Conservation (phyloP, 768 basidiomycete genomes). For the Steccherinum ochraceum region DNA sequence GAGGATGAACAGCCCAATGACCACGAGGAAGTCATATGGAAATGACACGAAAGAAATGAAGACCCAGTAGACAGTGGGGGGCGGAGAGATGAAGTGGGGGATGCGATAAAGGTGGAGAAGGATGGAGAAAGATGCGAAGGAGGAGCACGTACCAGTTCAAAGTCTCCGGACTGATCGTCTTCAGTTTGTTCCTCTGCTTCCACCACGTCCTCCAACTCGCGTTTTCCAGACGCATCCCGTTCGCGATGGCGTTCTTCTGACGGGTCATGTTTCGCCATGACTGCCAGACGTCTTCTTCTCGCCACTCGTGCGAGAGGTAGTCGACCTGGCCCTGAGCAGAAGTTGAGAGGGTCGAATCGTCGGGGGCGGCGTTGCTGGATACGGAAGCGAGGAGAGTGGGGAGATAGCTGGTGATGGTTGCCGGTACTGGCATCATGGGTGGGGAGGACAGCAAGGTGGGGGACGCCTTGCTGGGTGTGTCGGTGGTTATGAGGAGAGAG, state of each 20-base stretch:
- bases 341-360: slow-evolving; percentile 78
- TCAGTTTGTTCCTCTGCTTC: slow-evolving; percentile 95
- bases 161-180: slow-evolving; percentile 93
- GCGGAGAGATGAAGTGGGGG: too few relatives aligned
- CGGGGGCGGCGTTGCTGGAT: slow-evolving; percentile 52
- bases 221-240: slow-evolving; percentile 92
- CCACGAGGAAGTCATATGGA: too few relatives aligned
- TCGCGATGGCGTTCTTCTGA: slow-evolving; percentile 97
- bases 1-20: too few relatives aligned
- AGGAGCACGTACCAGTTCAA: slow-evolving; percentile 87
- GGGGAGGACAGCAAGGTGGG: too few relatives aligned
- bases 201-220: slow-evolving; percentile 99
- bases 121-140: slow-evolving; percentile 3
- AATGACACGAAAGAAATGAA: slow-evolving; percentile 11
- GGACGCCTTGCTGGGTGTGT: too few relatives aligned
- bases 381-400: slow-evolving; percentile 65
- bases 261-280: slow-evolving; percentile 99
- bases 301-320: slow-evolving; percentile 97
- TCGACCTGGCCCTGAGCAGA: slow-evolving; percentile 92
- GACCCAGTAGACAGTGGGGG: too few relatives aligned
- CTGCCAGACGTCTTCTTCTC: slow-evolving; percentile 96
- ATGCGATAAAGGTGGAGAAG: slow-evolving; percentile 14
- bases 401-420: slow-evolving; percentile 42
- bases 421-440: slow-evolving; percentile 23
- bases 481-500: too few relatives aligned